Evolutionary conservation across 495 filamentous ascomycete species (phyloP).

Genomic region (Amphirosellinia nigrospora): DNA sequence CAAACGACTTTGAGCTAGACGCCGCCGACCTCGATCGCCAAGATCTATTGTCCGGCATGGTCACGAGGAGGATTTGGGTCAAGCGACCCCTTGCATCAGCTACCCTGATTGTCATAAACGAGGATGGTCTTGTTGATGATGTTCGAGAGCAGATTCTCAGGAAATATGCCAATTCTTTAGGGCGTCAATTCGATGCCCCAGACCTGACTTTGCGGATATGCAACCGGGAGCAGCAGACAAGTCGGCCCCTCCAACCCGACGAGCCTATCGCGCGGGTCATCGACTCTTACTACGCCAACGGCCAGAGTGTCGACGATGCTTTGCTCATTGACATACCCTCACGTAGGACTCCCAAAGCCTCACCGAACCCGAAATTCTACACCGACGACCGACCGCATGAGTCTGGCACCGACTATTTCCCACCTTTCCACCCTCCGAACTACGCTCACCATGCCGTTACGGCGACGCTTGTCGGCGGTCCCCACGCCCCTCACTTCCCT

Average conservation of each 20-base stretch:
- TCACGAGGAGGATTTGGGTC: conserved; percentile 90
- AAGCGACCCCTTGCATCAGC: conserved; percentile 82
- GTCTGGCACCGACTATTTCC: conserved; percentile 84
- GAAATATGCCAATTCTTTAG: conserved; percentile 93
- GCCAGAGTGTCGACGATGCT: conserved; percentile 89
- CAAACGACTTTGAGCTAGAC: conserved; percentile 54
- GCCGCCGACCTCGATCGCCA: conserved; percentile 43
- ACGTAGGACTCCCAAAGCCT: conserved; percentile 83
- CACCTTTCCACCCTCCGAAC: conserved; percentile 72
- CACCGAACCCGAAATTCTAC: conserved; percentile 63
- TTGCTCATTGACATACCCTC: conserved; percentile 85
- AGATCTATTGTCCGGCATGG: conserved; percentile 58
- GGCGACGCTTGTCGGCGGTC: conserved; percentile 40
- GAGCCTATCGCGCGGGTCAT: conserved; percentile 79
- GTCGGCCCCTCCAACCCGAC: conserved; percentile 81
- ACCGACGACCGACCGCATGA: conserved; percentile 74
- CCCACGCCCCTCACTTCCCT: conserved; percentile 47
- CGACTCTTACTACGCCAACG: conserved; percentile 86
- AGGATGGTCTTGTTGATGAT: conserved; percentile 94
- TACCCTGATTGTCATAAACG: conserved; percentile 81
- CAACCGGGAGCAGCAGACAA: conserved; percentile 81
- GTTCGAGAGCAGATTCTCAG: conserved; percentile 88
- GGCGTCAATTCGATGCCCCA: conserved; percentile 85
- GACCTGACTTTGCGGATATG: conserved; percentile 86
- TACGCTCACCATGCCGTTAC: conserved; percentile 35